Base-by-base conservation (phyloP, 2,329 filamentous ascomycete species). In the Gyromitra esculenta region DNA sequence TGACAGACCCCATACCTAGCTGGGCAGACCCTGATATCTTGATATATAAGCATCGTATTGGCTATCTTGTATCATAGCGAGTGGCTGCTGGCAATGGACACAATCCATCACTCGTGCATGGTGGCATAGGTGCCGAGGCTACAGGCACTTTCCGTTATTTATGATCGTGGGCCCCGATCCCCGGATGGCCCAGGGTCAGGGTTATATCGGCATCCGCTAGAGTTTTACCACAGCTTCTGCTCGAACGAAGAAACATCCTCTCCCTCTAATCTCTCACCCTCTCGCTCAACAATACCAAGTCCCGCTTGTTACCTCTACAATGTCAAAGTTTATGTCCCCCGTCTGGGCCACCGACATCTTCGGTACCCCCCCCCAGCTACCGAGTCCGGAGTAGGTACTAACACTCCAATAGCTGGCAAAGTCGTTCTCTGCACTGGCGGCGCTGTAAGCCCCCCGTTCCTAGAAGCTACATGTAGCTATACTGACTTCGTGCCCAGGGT, bases 401-500 rank as follows among this genome's bases (percentile, higher is more conserved):
- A 45, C 11, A 64, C 57, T 13, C 13, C 39, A 37, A 11, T 81
- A 96, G 93, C 91, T 78, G 90, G 91, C 82, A 95, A 96, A 82
- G 94, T 98, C 57, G 89, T 95, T 80, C 97, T 98, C 84, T 96
- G 96, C 82, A 99, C 96, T 2, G 96, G 96, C 75, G 96, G 96
- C 67, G 94, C 94, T 4, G 79, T 96, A 74, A 91, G 91, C 35
- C 97, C 98, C 82, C 97, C 94, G 86, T 95, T 91, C 81, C 93
- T 92, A 73, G 94, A 97, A 85, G 95, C 96, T 39, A 89, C 93
- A 79, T 95, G 94, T 3, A 86, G 97, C 94, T 97, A 25, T 89
- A 94, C 65, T 39, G 11, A 54, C 31, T 13, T 15, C 11, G 18
- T 13, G 2, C 15, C 41, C 57, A 78, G 74, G 95, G 96, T 71